These are phyloP conservation scores for Avena insularis DNA, from an alignment of 176 grass and related monocot genomes.

Conservation along the genomic window DNA sequence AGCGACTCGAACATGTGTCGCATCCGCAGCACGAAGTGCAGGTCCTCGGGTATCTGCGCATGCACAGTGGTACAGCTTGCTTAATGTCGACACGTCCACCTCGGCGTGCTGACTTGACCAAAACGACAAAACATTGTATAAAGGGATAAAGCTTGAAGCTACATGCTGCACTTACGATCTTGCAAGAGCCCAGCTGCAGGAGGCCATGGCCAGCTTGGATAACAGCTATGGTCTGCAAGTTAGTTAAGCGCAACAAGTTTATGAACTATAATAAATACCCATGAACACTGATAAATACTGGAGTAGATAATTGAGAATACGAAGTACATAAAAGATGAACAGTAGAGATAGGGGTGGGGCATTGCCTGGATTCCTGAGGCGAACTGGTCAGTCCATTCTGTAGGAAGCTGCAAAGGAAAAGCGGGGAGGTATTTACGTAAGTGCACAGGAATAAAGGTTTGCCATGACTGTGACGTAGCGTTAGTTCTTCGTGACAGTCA, in stretches of 20 bases:
- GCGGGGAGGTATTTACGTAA: constrained; percentile 33
- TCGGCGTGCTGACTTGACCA: constrained; percentile 15
- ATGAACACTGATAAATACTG: no score
- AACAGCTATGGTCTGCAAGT: constrained; percentile 90
- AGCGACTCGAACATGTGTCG: constrained; percentile 98
- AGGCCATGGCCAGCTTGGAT: constrained; percentile 99
- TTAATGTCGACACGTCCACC: constrained; percentile 39
- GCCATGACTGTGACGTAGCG: constrained; percentile 30
- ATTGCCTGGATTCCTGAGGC: constrained; percentile 91
- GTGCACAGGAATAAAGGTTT: constrained; percentile 54
- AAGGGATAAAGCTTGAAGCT: not conserved
- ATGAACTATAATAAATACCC: not conserved
- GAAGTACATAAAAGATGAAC: not conserved
- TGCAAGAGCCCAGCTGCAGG: constrained; percentile 92
- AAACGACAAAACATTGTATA: constrained; percentile 48
- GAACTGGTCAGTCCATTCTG: constrained; percentile 98
- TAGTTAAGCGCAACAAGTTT: not conserved
- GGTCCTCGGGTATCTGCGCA: constrained; percentile 90
- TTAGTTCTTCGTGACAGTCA: constrained; percentile 41
- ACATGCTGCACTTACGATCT: constrained; percentile 73
- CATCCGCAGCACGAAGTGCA: constrained; percentile 98
- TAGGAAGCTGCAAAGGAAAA: constrained; percentile 86
- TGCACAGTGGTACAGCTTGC: not conserved
- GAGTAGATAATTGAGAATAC: not conserved
- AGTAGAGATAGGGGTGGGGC: not conserved